Base-by-base conservation (phyloP, 345 rosid species). In the Triadica sebifera region DNA sequence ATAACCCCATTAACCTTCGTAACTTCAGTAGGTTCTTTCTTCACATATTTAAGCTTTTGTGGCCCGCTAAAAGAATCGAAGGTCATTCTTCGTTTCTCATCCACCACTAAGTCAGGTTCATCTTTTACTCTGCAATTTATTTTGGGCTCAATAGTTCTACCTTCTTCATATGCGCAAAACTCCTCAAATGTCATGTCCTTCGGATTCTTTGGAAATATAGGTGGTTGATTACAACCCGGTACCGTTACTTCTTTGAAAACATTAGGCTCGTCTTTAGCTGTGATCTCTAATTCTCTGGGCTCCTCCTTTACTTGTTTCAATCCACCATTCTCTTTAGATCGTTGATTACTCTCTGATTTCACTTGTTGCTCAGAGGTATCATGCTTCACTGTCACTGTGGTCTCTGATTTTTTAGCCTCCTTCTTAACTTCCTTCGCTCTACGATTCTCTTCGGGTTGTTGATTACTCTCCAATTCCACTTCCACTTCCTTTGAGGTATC, bases 1-100 rank as follows among this genome's bases (percentile, higher is more conserved):
- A 37, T 34, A 12, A 57, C 76, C 16, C 78, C 71, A 64, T 80
- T 70, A 53, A 72, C 65, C 73, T 63, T 78, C 59, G 70, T 78
- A 67, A 74, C 81, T 24, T 56, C 72, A 25, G 58, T 64, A 3
- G 60, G 12, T 50, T 47, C 72, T 24, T 71, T 82, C 72, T 65
- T 71, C 69, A 68, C 64, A 50, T 76, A 45, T 2, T 71, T 50
- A 13, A 74, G 69, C 24, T 70, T 61, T 51, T 22, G 62, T 49
- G 3, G 0, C 19, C 16, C 25, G 39, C 19, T 59, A 12, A 10
- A 22, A 25, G 16, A 12, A 59, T 38, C 24, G 16, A 38, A 63
- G 17, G 19, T 3, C 11, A 0, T 46, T 12, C 2, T 17, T 51
- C 59, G 25, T 12, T 68, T 50, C 59, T 56, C 47, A 16, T 34